These are phyloP conservation scores for Sisymbrium altissimum DNA, from an alignment of 345 rosid species.

Conservation along the genomic window DNA sequence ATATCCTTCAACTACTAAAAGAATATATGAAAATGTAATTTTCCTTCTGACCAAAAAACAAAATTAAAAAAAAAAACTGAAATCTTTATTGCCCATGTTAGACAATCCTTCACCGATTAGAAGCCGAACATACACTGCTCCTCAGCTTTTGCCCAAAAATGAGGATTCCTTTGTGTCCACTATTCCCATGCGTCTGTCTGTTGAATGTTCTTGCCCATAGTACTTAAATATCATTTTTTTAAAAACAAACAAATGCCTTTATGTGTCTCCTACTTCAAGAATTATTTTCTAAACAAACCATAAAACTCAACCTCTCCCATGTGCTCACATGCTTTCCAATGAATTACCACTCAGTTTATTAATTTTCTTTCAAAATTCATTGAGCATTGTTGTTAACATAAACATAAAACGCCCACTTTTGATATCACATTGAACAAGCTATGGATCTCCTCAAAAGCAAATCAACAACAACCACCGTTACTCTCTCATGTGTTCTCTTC, in stretches of 20 bases:
- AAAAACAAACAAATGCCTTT: constrained; percentile 13
- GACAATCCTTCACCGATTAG: not conserved
- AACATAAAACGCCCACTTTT: not conserved
- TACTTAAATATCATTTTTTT: not conserved
- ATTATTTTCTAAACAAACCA: constrained; percentile 22
- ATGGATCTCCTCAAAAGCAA: constrained; percentile 28
- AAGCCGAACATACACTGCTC: constrained; percentile 14
- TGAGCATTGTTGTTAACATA: not conserved
- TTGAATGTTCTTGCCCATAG: constrained; percentile 26
- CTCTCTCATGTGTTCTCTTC: constrained; percentile 27
- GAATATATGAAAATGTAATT: not conserved
- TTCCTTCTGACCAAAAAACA: not conserved
- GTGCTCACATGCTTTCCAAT: constrained; percentile 45
- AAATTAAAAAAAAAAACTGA: not conserved
- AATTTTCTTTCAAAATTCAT: not conserved
- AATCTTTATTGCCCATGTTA: not conserved
- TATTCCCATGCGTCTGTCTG: constrained; percentile 27
- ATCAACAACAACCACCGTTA: constrained; percentile 23
- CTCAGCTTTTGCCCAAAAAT: constrained; percentile 2
- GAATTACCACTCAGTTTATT: constrained; percentile 9
- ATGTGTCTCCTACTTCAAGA: constrained; percentile 34
- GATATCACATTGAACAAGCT: constrained; percentile 10
- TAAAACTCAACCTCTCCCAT: constrained; percentile 33
- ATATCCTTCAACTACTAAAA: too few species aligned
- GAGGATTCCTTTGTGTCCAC: not conserved